Conservation (phyloP, 768 basidiomycete species). For the Lactifluus hygrophoroides region DNA sequence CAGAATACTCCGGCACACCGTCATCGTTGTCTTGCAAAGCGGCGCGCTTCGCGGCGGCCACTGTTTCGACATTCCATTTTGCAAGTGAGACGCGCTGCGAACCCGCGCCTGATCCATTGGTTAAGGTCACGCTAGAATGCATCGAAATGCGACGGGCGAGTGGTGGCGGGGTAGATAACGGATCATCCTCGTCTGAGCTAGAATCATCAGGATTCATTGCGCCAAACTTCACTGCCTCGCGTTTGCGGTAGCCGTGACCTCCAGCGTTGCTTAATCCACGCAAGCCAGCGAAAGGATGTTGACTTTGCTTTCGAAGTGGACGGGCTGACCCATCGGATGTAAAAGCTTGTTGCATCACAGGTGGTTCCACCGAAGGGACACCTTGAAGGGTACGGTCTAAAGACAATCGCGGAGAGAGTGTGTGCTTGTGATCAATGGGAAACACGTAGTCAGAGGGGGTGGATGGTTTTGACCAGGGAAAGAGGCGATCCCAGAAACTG, state of each 20-base stretch:
- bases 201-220: slow-evolving; percentile 27
- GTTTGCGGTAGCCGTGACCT: slow-evolving; percentile 31
- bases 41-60: slow-evolving; percentile 14
- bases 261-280: slow-evolving; percentile 3
- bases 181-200: slow-evolving; percentile 39
- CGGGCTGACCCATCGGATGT: neutral
- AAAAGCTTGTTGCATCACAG: neutral
- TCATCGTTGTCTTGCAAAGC: slow-evolving; percentile 4
- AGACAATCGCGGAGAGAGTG: slow-evolving; percentile 1
- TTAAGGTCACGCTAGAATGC: slow-evolving; percentile 23
- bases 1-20: slow-evolving; percentile 26
- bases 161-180: slow-evolving; percentile 11
- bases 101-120: slow-evolving; percentile 16
- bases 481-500: slow-evolving; percentile 42
- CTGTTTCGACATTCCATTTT: slow-evolving; percentile 15
- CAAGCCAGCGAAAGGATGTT: slow-evolving; percentile 3
- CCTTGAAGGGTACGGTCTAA: neutral
- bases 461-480: slow-evolving; percentile 23
- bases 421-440: slow-evolving; percentile 6
- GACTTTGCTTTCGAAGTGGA: neutral
- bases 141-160: slow-evolving; percentile 17
- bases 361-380: neutral
- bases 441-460: neutral
- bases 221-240: slow-evolving; percentile 35
- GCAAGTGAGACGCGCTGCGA: slow-evolving; percentile 17